A percentile compares a stretch with the other conserved stretches of the same genome.
These are phyloP conservation scores for Vitis hybrid DNA, from an alignment of 177 flowering plant species.

Conservation along the genomic window DNA sequence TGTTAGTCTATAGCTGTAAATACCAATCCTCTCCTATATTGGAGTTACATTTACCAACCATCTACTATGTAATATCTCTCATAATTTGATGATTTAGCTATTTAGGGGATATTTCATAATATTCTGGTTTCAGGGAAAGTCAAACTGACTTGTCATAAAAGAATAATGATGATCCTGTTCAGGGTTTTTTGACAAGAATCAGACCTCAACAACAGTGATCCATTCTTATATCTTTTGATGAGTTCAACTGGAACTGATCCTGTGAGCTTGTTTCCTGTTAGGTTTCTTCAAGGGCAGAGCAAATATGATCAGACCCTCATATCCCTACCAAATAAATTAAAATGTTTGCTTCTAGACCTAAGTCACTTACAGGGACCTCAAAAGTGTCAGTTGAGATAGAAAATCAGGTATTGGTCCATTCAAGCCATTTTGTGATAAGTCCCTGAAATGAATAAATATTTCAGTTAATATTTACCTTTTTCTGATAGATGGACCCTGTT, in stretches of 20 bases:
- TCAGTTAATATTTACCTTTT: no score
- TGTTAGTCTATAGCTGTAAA: no score
- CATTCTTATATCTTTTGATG: slow-evolving; percentile 5
- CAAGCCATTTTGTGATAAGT: slow-evolving; percentile 31
- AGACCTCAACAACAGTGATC: slow-evolving; percentile 9
- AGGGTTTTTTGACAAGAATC: no score
- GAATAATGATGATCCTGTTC: no score
- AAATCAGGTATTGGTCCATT: slow-evolving; percentile 31
- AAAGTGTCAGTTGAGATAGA: slow-evolving; percentile 16
- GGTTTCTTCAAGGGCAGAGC: slow-evolving; percentile 11
- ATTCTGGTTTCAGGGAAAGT: no score
- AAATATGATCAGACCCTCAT: neutral
- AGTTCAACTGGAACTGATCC: slow-evolving; percentile 27
- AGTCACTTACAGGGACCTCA: slow-evolving; percentile 33
- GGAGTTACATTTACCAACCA: no score
- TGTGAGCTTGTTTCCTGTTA: slow-evolving; percentile 19
- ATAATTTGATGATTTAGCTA: no score
- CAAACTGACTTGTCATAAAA: no score
- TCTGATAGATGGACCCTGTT: neutral
- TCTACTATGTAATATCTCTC: no score
- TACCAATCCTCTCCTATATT: no score
- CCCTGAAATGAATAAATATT: slow-evolving; percentile 14
- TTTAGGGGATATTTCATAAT: no score
- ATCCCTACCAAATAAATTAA: neutral
- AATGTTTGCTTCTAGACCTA: neutral